Base-by-base conservation (phyloP, 371 early-diverging fungal genomes). In the Mucor sp. region DNA sequence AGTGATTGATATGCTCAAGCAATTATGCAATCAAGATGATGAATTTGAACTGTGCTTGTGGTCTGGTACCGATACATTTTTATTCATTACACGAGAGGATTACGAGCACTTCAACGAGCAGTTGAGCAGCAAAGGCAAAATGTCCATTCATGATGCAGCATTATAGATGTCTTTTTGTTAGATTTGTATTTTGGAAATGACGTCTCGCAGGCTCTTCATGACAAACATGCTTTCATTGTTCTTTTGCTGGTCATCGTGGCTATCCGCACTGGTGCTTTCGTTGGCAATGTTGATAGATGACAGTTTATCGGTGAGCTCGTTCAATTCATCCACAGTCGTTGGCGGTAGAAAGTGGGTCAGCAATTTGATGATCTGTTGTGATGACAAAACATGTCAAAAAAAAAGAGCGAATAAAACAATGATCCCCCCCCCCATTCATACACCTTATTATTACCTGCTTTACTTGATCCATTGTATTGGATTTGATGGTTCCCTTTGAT, bases 291-390 rank as follows among this genome's bases (percentile, higher is more conserved):
- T 27, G 15, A 66, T 59, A 58, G 28, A 23, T 6, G 66, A 66
- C 30, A 70, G 21, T 30, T 53, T 62, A 6, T 66, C 39, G 28
- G 71, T 70, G 43, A 70, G 33, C 58, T 65, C 65, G 14, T 71
- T 58, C 8, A 70, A 15, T 57, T 70, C 71, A 37, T 62, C 66
- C 21, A 53, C 39, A 27, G 58, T 53, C 11, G 53, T 62, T 0
- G 59, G 28, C 61, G 68, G 58, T 50, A 72, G 33, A 65, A 74
- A 79, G 67, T 78, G 74, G 56, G 76, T 74, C 23, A 82, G 53
- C 28, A 82, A 55, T 19, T 74, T 55, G 35, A 82, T 80, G 17
- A 82, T 82, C 82, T 82, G 60, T 8, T n/a, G n/a, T n/a, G n/a
- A n/a, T n/a, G n/a, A n/a, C n/a, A n/a, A 58, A 12, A 53, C 19